Evolutionary conservation across 2,329 filamentous ascomycete species (phyloP), one percentile per base, ranked within the genome.

Genomic region (Chaetomiaceae sp.): DNA sequence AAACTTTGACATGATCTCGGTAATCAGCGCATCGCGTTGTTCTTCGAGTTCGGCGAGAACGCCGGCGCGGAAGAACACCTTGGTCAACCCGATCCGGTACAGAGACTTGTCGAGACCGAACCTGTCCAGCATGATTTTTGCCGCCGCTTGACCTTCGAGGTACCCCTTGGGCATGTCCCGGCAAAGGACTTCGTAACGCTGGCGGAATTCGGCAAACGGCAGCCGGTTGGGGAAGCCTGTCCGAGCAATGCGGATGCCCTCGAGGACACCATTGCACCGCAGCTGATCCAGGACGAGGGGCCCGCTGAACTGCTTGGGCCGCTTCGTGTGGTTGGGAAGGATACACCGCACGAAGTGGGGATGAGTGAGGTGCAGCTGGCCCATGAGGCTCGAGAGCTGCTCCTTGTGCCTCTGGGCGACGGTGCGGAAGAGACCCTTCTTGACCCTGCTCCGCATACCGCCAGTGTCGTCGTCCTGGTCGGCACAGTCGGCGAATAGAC

Each of bases 311-410:
- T 91, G 88, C 71, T 99, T 99, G 0, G 94, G 90, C 22, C 86
- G 82, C 72, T 99, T 99, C 72, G 96, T 96, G 76, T 99, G 94
- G 66, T 99, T 99, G 3, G 94, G 95, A 55, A 99, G 79, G 58
- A 99, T 99, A 68, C 94, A 99, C 43, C 94, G 88, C 27, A 99
- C 94, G 68, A 99, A 99, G 70, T 99, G 94, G 54, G 95, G 95
- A 68, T 99, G 94, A 0, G 94, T 99, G 0, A 89, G 95, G 69
- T 99, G 88, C 15, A 99, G 81, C 65, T 97, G 91, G 14, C 80
- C 79, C 94, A 99, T 99, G 54, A 99, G 75, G 57, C 85, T 95
- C n/a, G 91, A 89, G n/a, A 99, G 80, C 63, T 97, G 92, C 69
- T 99, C 94, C 71, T 99, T 99, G 76, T 99, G 94, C 64, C 91